A percentile compares a stretch with the other conserved stretches of the same genome.
phyloP scores from a whole-genome alignment of 1,284 basidiomycete species.

The Tilletiopsis washingtonensis region DNA sequence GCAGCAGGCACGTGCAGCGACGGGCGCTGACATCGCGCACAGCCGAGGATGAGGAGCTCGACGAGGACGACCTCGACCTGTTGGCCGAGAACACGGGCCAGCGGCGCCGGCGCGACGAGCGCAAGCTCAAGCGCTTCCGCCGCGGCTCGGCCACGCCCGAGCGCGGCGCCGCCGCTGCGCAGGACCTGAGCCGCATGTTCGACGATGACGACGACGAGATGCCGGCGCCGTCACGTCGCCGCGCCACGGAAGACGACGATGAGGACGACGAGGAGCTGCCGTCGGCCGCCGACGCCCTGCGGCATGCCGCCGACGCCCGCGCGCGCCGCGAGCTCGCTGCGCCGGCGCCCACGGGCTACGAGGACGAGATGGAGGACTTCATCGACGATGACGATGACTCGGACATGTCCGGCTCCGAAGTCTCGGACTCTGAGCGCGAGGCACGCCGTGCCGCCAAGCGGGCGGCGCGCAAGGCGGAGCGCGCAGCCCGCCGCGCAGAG shows the following conservation, averaged over 20 bases:
- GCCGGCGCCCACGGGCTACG: slow-evolving; percentile 15
- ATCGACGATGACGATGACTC: slow-evolving; percentile 68
- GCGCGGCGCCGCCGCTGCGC: slow-evolving; percentile 47
- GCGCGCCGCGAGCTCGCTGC: background rate
- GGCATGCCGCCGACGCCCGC: slow-evolving; percentile 12
- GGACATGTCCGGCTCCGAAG: slow-evolving; percentile 37
- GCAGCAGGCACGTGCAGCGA: slow-evolving; percentile 5
- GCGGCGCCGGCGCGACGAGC: slow-evolving; percentile 28
- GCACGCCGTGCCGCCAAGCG: slow-evolving; percentile 61
- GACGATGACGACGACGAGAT: slow-evolving; percentile 60
- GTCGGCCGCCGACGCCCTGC: slow-evolving; percentile 29
- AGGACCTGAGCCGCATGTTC: slow-evolving; percentile 71
- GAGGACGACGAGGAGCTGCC: slow-evolving; percentile 52
- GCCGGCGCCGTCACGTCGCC: slow-evolving; percentile 19
- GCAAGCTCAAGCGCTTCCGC: slow-evolving; percentile 33
- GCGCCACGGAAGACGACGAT: slow-evolving; percentile 50
- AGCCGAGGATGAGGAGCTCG: slow-evolving; percentile 63
- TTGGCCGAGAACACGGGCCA: slow-evolving; percentile 89
- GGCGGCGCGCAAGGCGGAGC: slow-evolving; percentile 48
- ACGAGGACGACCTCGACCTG: slow-evolving; percentile 91
- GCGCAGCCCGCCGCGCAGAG: slow-evolving; percentile 28
- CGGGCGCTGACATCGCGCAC: slow-evolving; percentile 8
- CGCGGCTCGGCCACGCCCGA: slow-evolving; percentile 56
- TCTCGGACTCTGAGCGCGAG: slow-evolving; percentile 56
- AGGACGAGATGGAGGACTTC: slow-evolving; percentile 56